Base-by-base conservation (phyloP, 495 filamentous ascomycete species). In the Patellaria atrata region DNA sequence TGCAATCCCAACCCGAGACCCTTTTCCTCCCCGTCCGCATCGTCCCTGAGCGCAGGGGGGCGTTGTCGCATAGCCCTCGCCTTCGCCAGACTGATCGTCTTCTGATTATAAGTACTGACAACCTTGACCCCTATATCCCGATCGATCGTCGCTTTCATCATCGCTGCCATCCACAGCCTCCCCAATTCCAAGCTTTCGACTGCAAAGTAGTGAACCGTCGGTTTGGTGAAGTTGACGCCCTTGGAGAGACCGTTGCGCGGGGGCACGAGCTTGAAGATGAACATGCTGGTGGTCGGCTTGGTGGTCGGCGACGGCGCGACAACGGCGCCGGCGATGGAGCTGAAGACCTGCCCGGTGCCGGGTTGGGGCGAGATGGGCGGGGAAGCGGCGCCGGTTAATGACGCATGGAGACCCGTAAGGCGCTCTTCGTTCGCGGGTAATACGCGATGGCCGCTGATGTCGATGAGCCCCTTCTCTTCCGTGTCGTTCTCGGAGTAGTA, bases 91-190 rank as follows among this genome's bases (percentile, higher is more conserved):
- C 77, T 82, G 30, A 94, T 87, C 0, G 86, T 94, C 58, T 87
- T 83, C 48, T 85, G 84, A 48, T 87, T 82, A 60, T 94, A 96
- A n/a, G 84, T 89, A 0, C 78, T 84, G 22, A 78, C 81, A 34
- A 91, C 73, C 1, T 71, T 65, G 38, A 76, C 65, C 5, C 70
- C 66, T 45, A 87, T 73, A 47, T 99, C 89, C 38, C 86, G 77
- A 44, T 96, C 91, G 44, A 99, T 99, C 4, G 91, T 99, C 3
- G 91, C 91, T 59, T 96, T 99, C 83, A 96, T 91, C 40, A 99
- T 62, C 8, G 91, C 91, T 3, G 83, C 91, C 91, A 99, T 99
- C 91, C 91, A 99, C 25, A 85, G 59, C 12, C 91, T 75, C 11
- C 89, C 91, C 45, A 89, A 74, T 37, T 80, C 70, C 23, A 92